A percentile compares a stretch with the other conserved stretches of the same genome.
Conservation (phyloP, 2,329 filamentous ascomycete genomes). For the Cladophialophora bantiana region DNA sequence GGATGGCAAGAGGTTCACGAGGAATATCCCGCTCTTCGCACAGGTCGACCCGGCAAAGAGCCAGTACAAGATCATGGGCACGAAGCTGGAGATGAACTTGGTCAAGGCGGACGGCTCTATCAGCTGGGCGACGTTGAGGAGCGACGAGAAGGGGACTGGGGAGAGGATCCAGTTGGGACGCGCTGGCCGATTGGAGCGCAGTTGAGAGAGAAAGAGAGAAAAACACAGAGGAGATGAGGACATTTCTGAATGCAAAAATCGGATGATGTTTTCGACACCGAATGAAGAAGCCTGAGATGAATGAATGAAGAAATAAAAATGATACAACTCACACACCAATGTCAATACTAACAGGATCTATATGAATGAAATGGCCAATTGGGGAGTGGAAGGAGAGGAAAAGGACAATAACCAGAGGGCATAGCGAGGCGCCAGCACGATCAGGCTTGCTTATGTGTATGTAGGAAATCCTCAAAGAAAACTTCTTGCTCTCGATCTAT, state of each 20-base stretch:
- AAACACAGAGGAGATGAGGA: too few species aligned
- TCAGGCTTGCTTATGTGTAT: not conserved
- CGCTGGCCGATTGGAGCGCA: constrained; percentile 65
- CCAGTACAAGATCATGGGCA: constrained; percentile 81
- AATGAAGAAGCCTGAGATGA: too few species aligned
- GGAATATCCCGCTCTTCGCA: constrained; percentile 76
- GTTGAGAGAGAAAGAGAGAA: not conserved
- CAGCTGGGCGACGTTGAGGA: constrained; percentile 85
- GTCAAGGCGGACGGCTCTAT: constrained; percentile 66
- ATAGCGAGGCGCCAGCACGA: constrained; percentile 17
- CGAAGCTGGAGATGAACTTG: constrained; percentile 83
- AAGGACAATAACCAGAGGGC: not conserved
- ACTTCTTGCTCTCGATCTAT: not conserved
- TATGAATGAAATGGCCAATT: constrained; percentile 12
- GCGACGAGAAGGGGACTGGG: constrained; percentile 73
- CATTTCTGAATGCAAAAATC: too few species aligned
- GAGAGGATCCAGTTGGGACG: constrained; percentile 90
- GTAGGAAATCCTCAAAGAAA: not conserved
- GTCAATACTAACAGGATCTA: not conserved
- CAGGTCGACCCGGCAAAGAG: constrained; percentile 77
- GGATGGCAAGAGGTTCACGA: constrained; percentile 82
- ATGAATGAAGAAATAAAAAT: not conserved
- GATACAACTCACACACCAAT: not conserved
- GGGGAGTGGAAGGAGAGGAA: constrained; percentile 1
- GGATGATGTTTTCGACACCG: too few species aligned